Evolutionary conservation across 23 red algal species (phyloP).

Genomic region (Chondrus crispus): DNA sequence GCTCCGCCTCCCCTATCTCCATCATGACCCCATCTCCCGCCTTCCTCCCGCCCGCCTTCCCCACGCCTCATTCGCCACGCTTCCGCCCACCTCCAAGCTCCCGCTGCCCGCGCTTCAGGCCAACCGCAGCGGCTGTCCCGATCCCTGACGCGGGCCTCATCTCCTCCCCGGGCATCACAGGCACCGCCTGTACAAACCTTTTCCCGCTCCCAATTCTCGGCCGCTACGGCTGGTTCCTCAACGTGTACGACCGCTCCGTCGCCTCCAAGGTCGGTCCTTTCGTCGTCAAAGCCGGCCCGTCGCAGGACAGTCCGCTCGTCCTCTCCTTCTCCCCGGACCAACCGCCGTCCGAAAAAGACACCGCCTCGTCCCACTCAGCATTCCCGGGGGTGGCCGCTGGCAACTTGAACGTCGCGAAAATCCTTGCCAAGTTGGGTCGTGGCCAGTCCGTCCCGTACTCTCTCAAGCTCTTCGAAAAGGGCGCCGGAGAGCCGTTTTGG

Average conservation of each 20-base stretch:
- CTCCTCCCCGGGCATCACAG: conserved; percentile 18
- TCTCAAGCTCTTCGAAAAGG: conserved; percentile 22
- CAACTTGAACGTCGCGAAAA: conserved; percentile 30
- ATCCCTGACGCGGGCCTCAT: conserved; percentile 39
- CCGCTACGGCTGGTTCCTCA: conserved; percentile 47
- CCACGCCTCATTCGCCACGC: too few species aligned
- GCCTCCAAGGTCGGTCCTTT: conserved; percentile 9
- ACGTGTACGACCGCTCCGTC: conserved; percentile 32
- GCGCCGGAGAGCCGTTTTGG: background rate
- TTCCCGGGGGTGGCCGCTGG: conserved; percentile 23
- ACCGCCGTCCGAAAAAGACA: background rate
- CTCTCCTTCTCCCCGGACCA: background rate
- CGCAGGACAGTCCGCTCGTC: background rate
- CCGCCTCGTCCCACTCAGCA: background rate
- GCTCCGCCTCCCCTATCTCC: too few species aligned
- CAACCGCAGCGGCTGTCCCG: background rate
- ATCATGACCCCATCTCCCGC: too few species aligned
- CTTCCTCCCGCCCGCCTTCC: too few species aligned
- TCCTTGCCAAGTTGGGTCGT: background rate
- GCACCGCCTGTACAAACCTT: conserved; percentile 54
- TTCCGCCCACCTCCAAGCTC: too few species aligned
- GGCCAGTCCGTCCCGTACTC: background rate
- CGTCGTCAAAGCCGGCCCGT: background rate
- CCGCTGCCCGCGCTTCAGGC: too few species aligned
- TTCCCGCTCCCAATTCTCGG: conserved; percentile 44